Percentiles rank a stretch among this genome's conserved stretches.
These are phyloP conservation scores for Yamadazyma takamatsuzukensis DNA, from an alignment of 805 yeast genomes.

Conservation along the genomic window DNA sequence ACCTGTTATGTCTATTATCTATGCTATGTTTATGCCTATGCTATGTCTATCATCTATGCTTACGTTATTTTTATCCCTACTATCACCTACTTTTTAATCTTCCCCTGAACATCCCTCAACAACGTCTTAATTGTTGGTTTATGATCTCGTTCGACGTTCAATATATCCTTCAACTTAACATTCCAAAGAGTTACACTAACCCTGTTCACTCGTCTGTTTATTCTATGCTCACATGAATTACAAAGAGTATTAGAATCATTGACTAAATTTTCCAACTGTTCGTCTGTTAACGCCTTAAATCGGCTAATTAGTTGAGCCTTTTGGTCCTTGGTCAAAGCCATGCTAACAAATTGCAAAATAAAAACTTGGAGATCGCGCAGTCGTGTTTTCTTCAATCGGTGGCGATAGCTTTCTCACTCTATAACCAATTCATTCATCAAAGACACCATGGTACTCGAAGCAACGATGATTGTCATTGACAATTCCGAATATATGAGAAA, in stretches of 20 bases:
- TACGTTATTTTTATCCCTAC: too few species aligned
- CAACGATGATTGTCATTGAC: conserved; percentile 92
- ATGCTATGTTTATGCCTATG: too few species aligned
- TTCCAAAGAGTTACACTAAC: conserved; percentile 50
- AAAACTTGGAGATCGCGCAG: neutral
- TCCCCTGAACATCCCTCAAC: conserved; percentile 18
- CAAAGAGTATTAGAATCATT: conserved; percentile 20
- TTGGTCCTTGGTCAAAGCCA: conserved; percentile 20
- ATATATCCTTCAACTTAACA: conserved; percentile 41
- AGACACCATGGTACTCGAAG: conserved; percentile 93
- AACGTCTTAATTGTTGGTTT: conserved; percentile 28
- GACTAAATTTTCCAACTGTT: conserved; percentile 21
- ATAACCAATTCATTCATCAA: conserved; percentile 13
- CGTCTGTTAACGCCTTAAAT: conserved; percentile 20
- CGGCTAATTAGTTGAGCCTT: conserved; percentile 32
- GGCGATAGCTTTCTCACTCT: conserved; percentile 5
- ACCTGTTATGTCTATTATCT: too few species aligned
- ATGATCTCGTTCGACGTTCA: conserved; percentile 43
- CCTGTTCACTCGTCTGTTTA: conserved; percentile 40
- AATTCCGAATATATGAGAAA: conserved; percentile 95
- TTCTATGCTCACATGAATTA: conserved; percentile 29
- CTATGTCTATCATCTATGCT: too few species aligned
- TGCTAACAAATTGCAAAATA: neutral
- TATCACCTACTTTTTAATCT: neutral
- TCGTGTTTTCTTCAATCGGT: conserved; percentile 5